Percentiles rank a stretch among this genome's conserved stretches.
phyloP scores from a whole-genome alignment of 495 filamentous ascomycete species.

The Penicillium riverlandense region DNA sequence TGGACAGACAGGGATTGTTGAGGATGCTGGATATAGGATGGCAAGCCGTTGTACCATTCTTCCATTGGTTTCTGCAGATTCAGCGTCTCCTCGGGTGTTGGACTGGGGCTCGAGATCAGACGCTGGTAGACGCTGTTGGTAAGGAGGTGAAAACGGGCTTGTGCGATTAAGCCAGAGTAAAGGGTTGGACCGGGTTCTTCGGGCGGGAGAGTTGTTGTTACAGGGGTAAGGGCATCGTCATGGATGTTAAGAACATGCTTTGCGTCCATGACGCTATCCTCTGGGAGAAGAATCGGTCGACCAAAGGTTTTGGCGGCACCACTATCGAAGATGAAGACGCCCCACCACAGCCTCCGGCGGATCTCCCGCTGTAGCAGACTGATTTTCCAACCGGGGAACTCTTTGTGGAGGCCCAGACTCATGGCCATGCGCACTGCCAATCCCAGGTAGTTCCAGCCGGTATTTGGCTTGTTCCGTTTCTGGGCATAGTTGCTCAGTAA shows the following conservation, averaged over 20 bases:
- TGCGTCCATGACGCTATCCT: conserved; percentile 40
- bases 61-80: conserved; percentile 39
- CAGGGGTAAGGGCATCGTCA: conserved; percentile 38
- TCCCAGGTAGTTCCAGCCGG: conserved; percentile 48
- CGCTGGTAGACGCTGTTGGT: conserved; percentile 45
- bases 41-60: conserved; percentile 39
- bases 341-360: conserved; percentile 41
- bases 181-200: conserved; percentile 39
- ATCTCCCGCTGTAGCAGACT: conserved; percentile 42
- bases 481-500: conserved; percentile 48
- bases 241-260: conserved; percentile 44
- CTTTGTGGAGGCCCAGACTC: conserved; percentile 48
- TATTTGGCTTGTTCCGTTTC: conserved; percentile 50
- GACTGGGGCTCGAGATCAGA: conserved; percentile 42
- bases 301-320: conserved; percentile 43
- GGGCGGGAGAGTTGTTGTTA: conserved; percentile 32
- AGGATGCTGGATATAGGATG: conserved; percentile 37
- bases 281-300: conserved; percentile 39
- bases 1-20: conserved; percentile 12
- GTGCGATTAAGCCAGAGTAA: conserved; percentile 43
- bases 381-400: conserved; percentile 48
- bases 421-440: conserved; percentile 46
- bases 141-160: conserved; percentile 41
- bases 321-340: conserved; percentile 42
- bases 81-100: conserved; percentile 40